Evolutionary conservation across 306 rosid species (phyloP).

Genomic region (Carpinus fangiana): DNA sequence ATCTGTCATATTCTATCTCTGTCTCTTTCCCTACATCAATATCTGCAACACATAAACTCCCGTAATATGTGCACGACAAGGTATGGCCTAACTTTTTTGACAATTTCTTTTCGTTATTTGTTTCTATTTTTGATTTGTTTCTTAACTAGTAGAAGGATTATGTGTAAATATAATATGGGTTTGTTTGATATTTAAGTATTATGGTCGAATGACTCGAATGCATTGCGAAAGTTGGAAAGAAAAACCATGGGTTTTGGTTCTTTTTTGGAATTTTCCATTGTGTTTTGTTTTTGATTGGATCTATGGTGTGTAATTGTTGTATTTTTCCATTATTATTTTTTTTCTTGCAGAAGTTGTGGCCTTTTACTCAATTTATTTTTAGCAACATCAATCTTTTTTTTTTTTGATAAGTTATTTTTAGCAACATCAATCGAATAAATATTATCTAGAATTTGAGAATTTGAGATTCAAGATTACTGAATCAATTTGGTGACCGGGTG

Average conservation of each 20-base stretch:
- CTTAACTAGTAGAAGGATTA: neutral
- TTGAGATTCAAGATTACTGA: neutral
- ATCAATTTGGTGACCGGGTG: neutral
- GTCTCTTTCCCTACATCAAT: neutral
- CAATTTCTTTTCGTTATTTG: neutral
- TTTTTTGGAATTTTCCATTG: neutral
- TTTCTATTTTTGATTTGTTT: neutral
- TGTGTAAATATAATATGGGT: slow-evolving; percentile 25
- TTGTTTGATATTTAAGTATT: slow-evolving; percentile 8
- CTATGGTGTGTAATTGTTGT: neutral
- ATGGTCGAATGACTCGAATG: slow-evolving; percentile 17
- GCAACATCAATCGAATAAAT: neutral
- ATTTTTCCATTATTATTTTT: neutral
- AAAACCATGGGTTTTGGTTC: neutral
- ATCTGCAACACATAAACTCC: neutral
- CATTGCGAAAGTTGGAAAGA: slow-evolving; percentile 13
- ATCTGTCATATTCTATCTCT: neutral
- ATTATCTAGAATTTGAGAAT: neutral
- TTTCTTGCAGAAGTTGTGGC: neutral
- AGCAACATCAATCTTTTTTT: neutral
- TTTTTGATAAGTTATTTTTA: no score
- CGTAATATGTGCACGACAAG: slow-evolving; percentile 1
- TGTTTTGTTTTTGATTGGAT: slow-evolving; percentile 6
- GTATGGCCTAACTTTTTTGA: neutral
- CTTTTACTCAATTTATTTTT: neutral